A percentile compares a stretch with the other conserved stretches of the same genome.
Evolutionary conservation across 1,284 basidiomycete species (phyloP).

Genomic region (Bjerkandera adusta): DNA sequence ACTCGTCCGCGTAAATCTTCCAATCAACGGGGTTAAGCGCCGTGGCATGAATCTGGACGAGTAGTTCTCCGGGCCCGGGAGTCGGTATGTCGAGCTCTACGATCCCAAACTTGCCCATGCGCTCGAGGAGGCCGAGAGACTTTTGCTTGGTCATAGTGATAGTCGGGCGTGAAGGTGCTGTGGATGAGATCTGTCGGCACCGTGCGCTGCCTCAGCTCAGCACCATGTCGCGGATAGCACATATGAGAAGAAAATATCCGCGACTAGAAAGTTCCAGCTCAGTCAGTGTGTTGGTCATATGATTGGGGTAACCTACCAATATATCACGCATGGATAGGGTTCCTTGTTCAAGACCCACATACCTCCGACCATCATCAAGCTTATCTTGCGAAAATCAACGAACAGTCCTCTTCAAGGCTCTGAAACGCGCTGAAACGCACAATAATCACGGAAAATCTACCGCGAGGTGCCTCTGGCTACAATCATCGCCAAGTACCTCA

Average conservation of each 20-base stretch:
- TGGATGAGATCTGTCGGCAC: neutral
- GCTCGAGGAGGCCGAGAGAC: constrained; percentile 23
- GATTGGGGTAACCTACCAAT: too few relatives aligned
- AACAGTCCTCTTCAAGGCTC: too few relatives aligned
- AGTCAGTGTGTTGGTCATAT: neutral
- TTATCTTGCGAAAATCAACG: too few relatives aligned
- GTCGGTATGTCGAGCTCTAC: constrained; percentile 24
- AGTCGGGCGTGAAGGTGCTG: neutral
- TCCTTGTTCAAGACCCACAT: too few relatives aligned
- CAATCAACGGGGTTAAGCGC: constrained; percentile 42
- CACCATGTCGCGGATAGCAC: neutral
- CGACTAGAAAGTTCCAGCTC: too few relatives aligned
- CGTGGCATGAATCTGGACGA: constrained; percentile 37
- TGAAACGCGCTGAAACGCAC: too few relatives aligned
- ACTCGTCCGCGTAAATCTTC: constrained; percentile 30
- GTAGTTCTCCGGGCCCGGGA: constrained; percentile 36
- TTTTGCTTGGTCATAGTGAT: constrained; percentile 20
- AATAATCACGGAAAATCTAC: too few relatives aligned
- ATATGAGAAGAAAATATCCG: neutral
- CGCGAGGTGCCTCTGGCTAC: too few relatives aligned
- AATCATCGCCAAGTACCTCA: too few relatives aligned
- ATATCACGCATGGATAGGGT: too few relatives aligned
- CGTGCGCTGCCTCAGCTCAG: neutral
- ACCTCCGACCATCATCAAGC: too few relatives aligned
- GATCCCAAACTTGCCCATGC: constrained; percentile 16